Evolutionary conservation across 1,284 basidiomycete species (phyloP), one percentile per base, ranked within the genome.

Genomic region (Cystobasidiaceae sp.): DNA sequence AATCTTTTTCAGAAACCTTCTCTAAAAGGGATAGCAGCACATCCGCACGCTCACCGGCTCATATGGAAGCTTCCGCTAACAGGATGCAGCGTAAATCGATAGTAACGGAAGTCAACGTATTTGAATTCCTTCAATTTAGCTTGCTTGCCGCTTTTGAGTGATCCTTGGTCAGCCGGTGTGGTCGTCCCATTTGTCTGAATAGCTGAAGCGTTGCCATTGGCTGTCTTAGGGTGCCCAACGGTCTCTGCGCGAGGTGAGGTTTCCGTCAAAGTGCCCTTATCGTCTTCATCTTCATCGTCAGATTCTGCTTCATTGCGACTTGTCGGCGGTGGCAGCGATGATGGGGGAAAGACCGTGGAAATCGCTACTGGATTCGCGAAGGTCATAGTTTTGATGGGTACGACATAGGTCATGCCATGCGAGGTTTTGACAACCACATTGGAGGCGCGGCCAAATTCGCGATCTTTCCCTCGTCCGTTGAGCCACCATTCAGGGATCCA

Each of bases 401-500:
- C 85, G 46, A 96, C 77, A 37, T 88, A 84, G 43, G 92, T 83
- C 71, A 91, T 88, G 74, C 85, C 88, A 73, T 88, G 85, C 7
- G 88, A 84, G 59, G 89, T 89, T 89, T 98, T 93, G 56, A 97
- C 86, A 23, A 96, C 87, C 55, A 98, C 83, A 77, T 81, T 82
- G 13, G 65, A 87, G 85, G 11, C 89, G 86, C 71, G 84, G 46
- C 85, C 84, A 73, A 98, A 99, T 3, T 88, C 85, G 59, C 83
- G 87, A 76, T 94, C 90, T 59, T 80, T 82, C 1, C 91, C 85
- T 19, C 90, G 87, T 82, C 86, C 93, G 37, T 83, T 84, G 56
- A 98, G 83, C 90, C 93, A 96, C 43, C 93, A 72, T 3, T 82
- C 84, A 51, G 96, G 94, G 71, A 96, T 85, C 96, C 96, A 99